Conservation (phyloP, 1,139 yeast genomes). For the Geotrichum cucujoidarum region DNA sequence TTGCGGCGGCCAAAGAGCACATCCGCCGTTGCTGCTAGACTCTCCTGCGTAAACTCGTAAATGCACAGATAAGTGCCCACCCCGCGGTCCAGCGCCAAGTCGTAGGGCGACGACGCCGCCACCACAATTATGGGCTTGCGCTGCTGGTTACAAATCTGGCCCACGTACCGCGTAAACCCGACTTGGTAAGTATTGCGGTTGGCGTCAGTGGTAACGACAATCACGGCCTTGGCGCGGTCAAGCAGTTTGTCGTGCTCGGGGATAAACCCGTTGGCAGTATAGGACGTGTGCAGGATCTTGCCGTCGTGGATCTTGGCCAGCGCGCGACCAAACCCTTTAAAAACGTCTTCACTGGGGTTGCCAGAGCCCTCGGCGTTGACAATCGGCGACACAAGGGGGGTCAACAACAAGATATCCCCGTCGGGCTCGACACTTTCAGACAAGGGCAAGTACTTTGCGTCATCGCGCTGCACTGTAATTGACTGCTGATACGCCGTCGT, state of each 20-base stretch:
- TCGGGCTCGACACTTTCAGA: slow-evolving; percentile 41
- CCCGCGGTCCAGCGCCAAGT: slow-evolving; percentile 51
- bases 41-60: slow-evolving; percentile 55
- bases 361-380: slow-evolving; percentile 4
- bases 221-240: slow-evolving; percentile 52
- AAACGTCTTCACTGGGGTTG: slow-evolving; percentile 55
- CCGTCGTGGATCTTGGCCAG: slow-evolving; percentile 35
- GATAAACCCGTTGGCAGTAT: slow-evolving; percentile 62
- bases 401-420: slow-evolving; percentile 44
- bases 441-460: slow-evolving; percentile 50
- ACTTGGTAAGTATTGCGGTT: slow-evolving; percentile 60
- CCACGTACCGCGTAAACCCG: slow-evolving; percentile 57
- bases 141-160: slow-evolving; percentile 49
- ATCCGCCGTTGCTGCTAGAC: slow-evolving; percentile 47
- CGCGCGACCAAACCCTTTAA: slow-evolving; percentile 39
- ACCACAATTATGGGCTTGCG: slow-evolving; percentile 56
- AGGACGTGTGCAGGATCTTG: slow-evolving; percentile 55
- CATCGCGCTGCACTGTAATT: slow-evolving; percentile 55
- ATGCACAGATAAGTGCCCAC: slow-evolving; percentile 58
- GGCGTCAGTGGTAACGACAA: slow-evolving; percentile 60
- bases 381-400: slow-evolving; percentile 44
- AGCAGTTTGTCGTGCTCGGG: slow-evolving; percentile 54
- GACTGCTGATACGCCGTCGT: slow-evolving; percentile 49
- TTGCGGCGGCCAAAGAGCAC: slow-evolving; percentile 52
- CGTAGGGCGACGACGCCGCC: slow-evolving; percentile 65